These are phyloP conservation scores for Taiwanofungus camphoratus DNA, from an alignment of 1,284 basidiomycete genomes.

Conservation along the genomic window DNA sequence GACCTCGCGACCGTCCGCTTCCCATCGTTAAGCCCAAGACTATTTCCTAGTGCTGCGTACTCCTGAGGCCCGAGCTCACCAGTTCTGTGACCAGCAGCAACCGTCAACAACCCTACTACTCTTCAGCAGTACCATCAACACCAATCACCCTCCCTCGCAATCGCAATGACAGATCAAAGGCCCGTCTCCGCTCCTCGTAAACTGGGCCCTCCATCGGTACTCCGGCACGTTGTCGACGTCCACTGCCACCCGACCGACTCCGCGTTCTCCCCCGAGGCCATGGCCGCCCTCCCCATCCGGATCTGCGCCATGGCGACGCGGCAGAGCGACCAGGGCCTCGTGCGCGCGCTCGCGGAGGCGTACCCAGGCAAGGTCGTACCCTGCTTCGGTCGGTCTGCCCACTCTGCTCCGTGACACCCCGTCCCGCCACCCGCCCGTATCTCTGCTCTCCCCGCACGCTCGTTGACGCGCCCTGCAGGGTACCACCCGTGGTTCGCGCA, in stretches of 20 bases:
- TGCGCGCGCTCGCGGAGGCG: slow-evolving; percentile 50
- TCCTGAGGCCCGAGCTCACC: too few relatives aligned
- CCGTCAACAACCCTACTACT: too few relatives aligned
- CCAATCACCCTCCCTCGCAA: too few relatives aligned
- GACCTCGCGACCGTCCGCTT: too few relatives aligned
- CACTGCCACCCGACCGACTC: slow-evolving; percentile 81
- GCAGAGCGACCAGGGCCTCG: slow-evolving; percentile 55
- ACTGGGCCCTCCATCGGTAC: slow-evolving; percentile 30
- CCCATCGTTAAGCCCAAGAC: too few relatives aligned
- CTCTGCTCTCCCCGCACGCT: background rate
- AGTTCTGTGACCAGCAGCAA: too few relatives aligned
- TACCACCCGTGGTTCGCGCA: slow-evolving; percentile 85
- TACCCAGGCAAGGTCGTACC: slow-evolving; percentile 67
- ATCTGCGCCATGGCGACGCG: slow-evolving; percentile 74
- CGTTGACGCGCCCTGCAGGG: slow-evolving; percentile 36
- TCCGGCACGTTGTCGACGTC: slow-evolving; percentile 65
- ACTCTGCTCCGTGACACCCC: background rate
- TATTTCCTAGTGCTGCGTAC: too few relatives aligned
- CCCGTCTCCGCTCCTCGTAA: too few relatives aligned
- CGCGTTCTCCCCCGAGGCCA: slow-evolving; percentile 37
- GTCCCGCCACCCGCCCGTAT: background rate
- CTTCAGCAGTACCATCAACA: too few relatives aligned
- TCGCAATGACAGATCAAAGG: too few relatives aligned
- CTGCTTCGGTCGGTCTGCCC: slow-evolving; percentile 56
- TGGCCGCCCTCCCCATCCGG: slow-evolving; percentile 50